Base-by-base conservation (phyloP, 2,329 filamentous ascomycete genomes). In the Verticillium zaregamsianum region DNA sequence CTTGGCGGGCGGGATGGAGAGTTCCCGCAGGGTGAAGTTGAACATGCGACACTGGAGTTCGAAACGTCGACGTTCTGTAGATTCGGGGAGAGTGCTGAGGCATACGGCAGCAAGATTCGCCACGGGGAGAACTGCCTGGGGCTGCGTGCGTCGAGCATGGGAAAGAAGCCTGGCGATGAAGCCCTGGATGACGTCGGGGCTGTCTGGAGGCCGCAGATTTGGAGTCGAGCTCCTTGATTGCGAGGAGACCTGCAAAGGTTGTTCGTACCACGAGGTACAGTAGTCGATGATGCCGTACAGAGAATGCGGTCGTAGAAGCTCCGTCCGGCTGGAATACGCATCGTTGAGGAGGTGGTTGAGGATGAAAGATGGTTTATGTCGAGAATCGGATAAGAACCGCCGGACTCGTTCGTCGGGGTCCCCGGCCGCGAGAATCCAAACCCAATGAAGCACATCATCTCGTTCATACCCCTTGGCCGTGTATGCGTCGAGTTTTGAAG, bases 21-120 rank as follows among this genome's bases (percentile, higher is more conserved):
- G 70, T 7, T 68, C 63, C 15, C 63, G 66, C 14, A 82, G 61
- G 3, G 73, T 65, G 35, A 61, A 58, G 61, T 80, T 80, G 65
- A 76, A 75, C 3, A 78, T 63, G 20, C 64, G 58, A 56, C 74
- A 75, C 52, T 70, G 69, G 17, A 68, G 55, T 32, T 57, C 58
- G 49, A 72, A 75, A 40, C 61, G 61, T 3, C 60, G 55, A 56
- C 58, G 49, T 45, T 66, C 59, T 39, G 32, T 4, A 23, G 45
- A 62, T 61, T 15, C 55, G 61, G 55, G 12, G 59, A 45, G 25
- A 9, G 52, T 60, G 54, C 63, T 65, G 25, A 77, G 74, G 55
- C 75, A 74, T 14, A 67, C 62, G 4, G 63, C 68, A 17, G 69
- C 66, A 32, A 76, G 62, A 6, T 68, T 65, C 7, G 73, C 72